Evolutionary conservation across 2,329 filamentous ascomycete genomes (phyloP).

Genomic region (Xylariaceae sp.): DNA sequence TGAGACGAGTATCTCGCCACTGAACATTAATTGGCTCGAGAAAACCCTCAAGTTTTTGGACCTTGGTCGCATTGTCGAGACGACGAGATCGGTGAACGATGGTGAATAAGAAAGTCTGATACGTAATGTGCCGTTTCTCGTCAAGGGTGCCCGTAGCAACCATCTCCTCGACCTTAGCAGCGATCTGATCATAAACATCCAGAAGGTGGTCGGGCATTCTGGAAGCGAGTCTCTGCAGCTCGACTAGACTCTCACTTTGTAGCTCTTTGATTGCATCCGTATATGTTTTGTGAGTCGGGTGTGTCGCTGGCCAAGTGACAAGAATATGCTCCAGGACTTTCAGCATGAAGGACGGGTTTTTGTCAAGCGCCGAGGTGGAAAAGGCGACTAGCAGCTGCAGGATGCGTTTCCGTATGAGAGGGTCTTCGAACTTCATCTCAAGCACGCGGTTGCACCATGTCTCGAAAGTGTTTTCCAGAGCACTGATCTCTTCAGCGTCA

Average conservation of each 20-base stretch:
- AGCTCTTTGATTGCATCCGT: slow-evolving; percentile 89
- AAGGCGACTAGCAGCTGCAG: slow-evolving; percentile 82
- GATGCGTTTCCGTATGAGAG: slow-evolving; percentile 76
- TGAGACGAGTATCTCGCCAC: slow-evolving; percentile 73
- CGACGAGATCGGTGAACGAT: slow-evolving; percentile 83
- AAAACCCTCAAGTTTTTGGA: slow-evolving; percentile 72
- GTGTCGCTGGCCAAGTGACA: slow-evolving; percentile 72
- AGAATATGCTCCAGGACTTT: slow-evolving; percentile 90
- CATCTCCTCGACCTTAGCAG: slow-evolving; percentile 79
- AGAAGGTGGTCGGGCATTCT: slow-evolving; percentile 90
- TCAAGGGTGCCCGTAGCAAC: slow-evolving; percentile 70
- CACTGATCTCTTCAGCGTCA: slow-evolving; percentile 45
- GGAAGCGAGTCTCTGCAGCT: slow-evolving; percentile 83
- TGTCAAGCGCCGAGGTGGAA: slow-evolving; percentile 75
- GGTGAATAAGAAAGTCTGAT: slow-evolving; percentile 88
- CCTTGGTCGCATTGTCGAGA: slow-evolving; percentile 67
- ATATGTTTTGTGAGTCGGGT: slow-evolving; percentile 69
- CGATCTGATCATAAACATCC: slow-evolving; percentile 82
- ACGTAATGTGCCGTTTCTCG: slow-evolving; percentile 79
- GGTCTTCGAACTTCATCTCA: slow-evolving; percentile 74
- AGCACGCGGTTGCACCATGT: slow-evolving; percentile 72
- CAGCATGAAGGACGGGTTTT: slow-evolving; percentile 76
- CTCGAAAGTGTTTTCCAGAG: slow-evolving; percentile 64
- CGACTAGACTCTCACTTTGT: slow-evolving; percentile 78
- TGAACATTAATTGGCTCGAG: slow-evolving; percentile 76